Base-by-base conservation (phyloP, 169 alveolate genomes). In the Plasmodium falciparum region DNA sequence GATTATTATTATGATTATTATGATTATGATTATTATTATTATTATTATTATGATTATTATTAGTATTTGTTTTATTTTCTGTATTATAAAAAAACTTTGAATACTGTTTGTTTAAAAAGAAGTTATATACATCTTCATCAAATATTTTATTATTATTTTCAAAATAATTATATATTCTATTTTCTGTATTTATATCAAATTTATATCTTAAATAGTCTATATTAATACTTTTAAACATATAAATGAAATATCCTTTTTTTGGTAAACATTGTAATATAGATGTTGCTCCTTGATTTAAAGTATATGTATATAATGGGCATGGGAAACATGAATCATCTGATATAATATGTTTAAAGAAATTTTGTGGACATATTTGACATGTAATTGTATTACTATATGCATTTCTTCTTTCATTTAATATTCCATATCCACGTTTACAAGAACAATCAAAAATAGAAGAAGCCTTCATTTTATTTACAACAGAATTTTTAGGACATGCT, bases 201-300 rank as follows among this genome's bases (percentile, higher is more conserved):
- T 86, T 86, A 50, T 71, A 86, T 59, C 83, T 43, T 65, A 62
- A 22, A 67, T 86, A 72, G 17, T 45, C 88, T 59, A 86, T 72
- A 24, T 65, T 24, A 47, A 86, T 86, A 54, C 39, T 61, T 43
- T 49, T 62, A 56, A 86, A 73, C 92, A 86, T 72, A 43, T 43
- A 73, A 47, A 86, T 61, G 74, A 89, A 94, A 52, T 89, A 90
- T 6, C 96, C 95, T 20, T 94, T 93, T 24, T 56, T 75, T 12
- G 96, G 96, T 15, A 94, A 72, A 59, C 96, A 94, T 33, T 83
- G 88, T 3, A 39, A 43, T 73, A 94, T 90, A 15, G 95, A 92
- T 12, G 85, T 61, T 7, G 95, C 52, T 50, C 95, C 95, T 20
- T 63, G 72, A 45, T 74, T 49, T 26, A 59, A 54, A 7, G 95